These are phyloP conservation scores for Aristolochia contorta DNA, from an alignment of 164 flowering plant genomes.

Conservation along the genomic window DNA sequence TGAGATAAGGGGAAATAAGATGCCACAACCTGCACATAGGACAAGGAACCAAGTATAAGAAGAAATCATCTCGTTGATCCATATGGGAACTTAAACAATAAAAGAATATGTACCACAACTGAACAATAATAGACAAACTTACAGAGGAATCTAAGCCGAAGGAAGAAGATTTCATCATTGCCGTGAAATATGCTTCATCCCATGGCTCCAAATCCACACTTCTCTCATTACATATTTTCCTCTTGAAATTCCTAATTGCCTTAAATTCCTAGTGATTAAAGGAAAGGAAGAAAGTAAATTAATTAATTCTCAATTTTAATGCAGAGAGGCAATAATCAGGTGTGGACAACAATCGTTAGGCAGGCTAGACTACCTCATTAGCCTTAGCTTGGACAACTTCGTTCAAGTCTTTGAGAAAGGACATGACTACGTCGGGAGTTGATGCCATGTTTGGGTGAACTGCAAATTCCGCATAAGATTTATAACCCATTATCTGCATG, in stretches of 20 bases:
- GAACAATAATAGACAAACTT: conserved; percentile 17
- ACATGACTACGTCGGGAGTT: conserved; percentile 69
- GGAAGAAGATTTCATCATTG: conserved; percentile 72
- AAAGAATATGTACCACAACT: conserved; percentile 1
- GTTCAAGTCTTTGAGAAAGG: conserved; percentile 75
- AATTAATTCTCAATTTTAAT: not conserved
- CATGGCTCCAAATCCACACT: conserved; percentile 71
- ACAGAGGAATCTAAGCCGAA: conserved; percentile 60
- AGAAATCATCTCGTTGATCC: not conserved
- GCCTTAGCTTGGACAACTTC: conserved; percentile 56
- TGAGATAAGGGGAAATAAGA: conserved; percentile 77
- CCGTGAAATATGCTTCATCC: conserved; percentile 87
- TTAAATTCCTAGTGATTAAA: conserved; percentile 52
- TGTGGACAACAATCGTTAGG: not conserved
- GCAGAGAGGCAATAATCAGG: not conserved
- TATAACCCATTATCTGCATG: conserved; percentile 73
- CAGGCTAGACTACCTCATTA: conserved; percentile 51
- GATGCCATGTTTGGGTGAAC: conserved; percentile 69
- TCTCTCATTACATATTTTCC: conserved; percentile 30
- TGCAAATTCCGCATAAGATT: conserved; percentile 73
- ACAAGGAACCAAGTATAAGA: not conserved
- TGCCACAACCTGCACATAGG: conserved; percentile 52
- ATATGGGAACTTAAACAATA: not conserved
- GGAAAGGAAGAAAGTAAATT: conserved; percentile 1
- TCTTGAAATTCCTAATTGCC: conserved; percentile 50